Base-by-base conservation (phyloP, 495 filamentous ascomycete genomes). In the Ascodesmis nigricans region DNA sequence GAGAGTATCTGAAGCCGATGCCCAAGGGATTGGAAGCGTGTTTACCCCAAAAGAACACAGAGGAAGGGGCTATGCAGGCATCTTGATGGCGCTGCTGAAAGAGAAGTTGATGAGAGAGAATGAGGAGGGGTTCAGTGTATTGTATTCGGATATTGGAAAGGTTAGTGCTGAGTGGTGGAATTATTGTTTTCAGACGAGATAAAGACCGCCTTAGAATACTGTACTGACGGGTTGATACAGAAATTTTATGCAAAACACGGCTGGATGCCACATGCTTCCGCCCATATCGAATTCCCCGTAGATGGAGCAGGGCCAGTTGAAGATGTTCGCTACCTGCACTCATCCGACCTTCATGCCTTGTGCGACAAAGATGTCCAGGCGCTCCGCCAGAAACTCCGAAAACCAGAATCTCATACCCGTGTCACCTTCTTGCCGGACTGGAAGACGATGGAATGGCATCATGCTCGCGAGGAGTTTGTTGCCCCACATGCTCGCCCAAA, bases 81-180 rank as follows among this genome's bases (percentile, higher is more conserved):
- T 80, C 26, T 71, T 79, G 71, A 57, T 78, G 42, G 55, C 60
- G 29, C 67, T 67, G 43, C 41, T 71, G 33, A 59, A 31, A 2
- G 40, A 50, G 28, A 20, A 15, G 9, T 21, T 52, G 40, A 43
- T 32, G 34, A 9, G 4, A 17, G 36, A 38, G 16, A 28, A 66
- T 65, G 65, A 54, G 62, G 52, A 44, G 19, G n/a, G 67, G 8
- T 57, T 58, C 38, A 50, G 41, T 5, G 67, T 84, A 16, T 55
- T 97, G 21, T 97, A 74, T 55, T 93, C 83, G 6, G 87, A 97
- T 53, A 92, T 97, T 46, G 87, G 87, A 3, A 91, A 90, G 60
- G 62, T 63, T 34, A 5, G 53, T 29, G 10, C 22, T 20, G 26
- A 14, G 13, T n/a, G 3, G 14, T n/a, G n/a, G n/a, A n/a, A n/a